Base-by-base conservation (phyloP, 306 rosid species). In the Cicer judaicum region DNA sequence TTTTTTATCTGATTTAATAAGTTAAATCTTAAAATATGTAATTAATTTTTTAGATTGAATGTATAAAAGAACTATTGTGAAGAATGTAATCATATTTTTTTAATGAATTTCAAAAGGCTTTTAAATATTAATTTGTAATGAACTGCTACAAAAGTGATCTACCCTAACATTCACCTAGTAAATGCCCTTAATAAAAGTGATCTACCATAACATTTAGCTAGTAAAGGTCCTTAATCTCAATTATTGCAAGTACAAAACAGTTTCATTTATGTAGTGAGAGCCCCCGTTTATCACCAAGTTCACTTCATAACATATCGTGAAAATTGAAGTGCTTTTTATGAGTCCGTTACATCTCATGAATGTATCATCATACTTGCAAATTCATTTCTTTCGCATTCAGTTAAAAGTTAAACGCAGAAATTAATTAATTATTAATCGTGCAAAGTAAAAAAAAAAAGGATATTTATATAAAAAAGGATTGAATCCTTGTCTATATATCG, bases 291-390 rank as follows among this genome's bases (percentile, higher is more conserved):
- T 2, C 54, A 78, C 40, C 63, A 63, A 11, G 42, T 74, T 59
- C 50, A 34, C 13, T 81, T 81, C 36, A 62, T 74, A 81, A 81
- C 44, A 41, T 68, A 62, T 7, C 10, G 21, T 7, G 41, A 13
- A 65, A 49, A 75, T 71, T 71, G 53, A 53, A 44, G 44, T 39
- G 44, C n/a, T 56, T 74, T 81, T 63, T 14, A 57, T 59, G 70
- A 63, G 80, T 66, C 70, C 29, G 80, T 73, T 56, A 69, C 72
- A 73, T 8, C 39, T 74, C 13, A 40, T 46, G 65, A 61, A 78
- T 64, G 34, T 24, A 57, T 21, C 16, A 57, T 40, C 34, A n/a
- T 54, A 38, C 19, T 19, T 0, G 42, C 21, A 34, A 24, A 21
- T 60, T 68, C 43, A 54, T 53, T 52, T 69, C 24, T 10, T 69